Evolutionary conservation across 1,284 basidiomycete genomes (phyloP), one percentile per base, ranked within the genome.

Genomic region (Phlebopus sp.): DNA sequence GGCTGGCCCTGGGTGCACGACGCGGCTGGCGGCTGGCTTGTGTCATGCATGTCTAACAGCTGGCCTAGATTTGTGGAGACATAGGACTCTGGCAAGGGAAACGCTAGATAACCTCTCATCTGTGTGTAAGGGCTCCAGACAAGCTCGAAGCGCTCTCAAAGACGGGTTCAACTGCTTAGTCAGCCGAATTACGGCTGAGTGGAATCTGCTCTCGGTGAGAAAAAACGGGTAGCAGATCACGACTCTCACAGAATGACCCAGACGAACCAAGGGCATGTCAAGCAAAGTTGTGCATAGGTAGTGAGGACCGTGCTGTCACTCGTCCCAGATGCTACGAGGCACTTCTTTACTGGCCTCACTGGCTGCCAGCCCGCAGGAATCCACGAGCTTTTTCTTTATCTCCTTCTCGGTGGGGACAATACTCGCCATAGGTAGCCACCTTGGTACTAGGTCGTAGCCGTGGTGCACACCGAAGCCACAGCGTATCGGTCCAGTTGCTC

Each of bases 31-130:
- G 48, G 15, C 1, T 15, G 34, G 2, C 25, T 25, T 3, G 18
- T 5, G 3, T 47, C 50, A 35, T 35, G 14, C 27, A 11, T 4
- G 25, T 44, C 38, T 3, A 32, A 34, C 3, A 13, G 42, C 4
- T 40, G 46, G 17, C 29, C 1, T 40, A 39, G 29, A 19, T 14
- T 15, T 13, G 10, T 46, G 10, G 25, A 0, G 36, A 3, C 17
- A 15, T 14, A 15, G 7, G 48, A 31, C 8, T 14, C 32, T 0
- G 36, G 37, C n/a, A 62, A 62, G 4, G 62, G 59, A 30, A 60
- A 60, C 6, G 62, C 59, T 3, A 60, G 25, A 39, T 60, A 60
- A 2, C 59, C 59, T 15, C 37, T 64, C 62, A 60, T 64, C 7
- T 41, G 42, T 5, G 14, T 17, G 27, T 8, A 29, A 29, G 27